phyloP scores from a whole-genome alignment of 2,329 filamentous ascomycete species.

The Epicoccum nigrum region DNA sequence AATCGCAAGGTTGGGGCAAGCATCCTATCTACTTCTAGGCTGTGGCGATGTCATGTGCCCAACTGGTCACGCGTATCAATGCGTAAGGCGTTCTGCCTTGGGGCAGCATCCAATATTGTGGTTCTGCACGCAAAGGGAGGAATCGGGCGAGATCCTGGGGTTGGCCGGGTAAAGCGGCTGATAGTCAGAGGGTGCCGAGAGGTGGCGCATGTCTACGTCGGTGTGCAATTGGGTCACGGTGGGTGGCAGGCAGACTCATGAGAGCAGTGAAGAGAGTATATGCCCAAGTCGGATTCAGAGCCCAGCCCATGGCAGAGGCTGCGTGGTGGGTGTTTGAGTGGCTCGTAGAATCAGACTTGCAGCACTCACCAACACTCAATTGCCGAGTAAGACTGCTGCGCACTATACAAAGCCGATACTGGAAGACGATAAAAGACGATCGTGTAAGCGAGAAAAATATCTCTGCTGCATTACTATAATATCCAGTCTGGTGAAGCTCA shows the following conservation, averaged over 20 bases:
- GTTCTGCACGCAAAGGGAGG: background rate
- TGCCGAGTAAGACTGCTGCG: background rate
- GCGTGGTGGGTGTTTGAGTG: background rate
- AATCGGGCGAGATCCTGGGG: background rate
- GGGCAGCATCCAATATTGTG: slow-evolving; percentile 1
- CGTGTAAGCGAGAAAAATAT: slow-evolving; percentile 1
- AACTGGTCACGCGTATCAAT: background rate
- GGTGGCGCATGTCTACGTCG: slow-evolving; percentile 5
- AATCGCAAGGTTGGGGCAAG: background rate
- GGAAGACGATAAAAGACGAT: background rate
- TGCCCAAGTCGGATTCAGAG: background rate
- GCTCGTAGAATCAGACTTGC: background rate
- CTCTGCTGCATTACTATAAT: slow-evolving; percentile 14
- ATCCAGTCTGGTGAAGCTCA: slow-evolving; percentile 48
- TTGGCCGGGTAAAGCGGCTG: slow-evolving; percentile 6
- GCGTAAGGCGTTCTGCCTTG: slow-evolving; percentile 8
- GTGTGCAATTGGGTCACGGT: background rate
- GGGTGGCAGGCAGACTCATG: background rate
- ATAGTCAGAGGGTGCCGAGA: slow-evolving; percentile 1
- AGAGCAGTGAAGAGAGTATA: background rate
- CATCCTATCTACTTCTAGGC: background rate
- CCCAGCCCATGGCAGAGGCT: background rate
- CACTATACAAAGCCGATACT: slow-evolving; percentile 13
- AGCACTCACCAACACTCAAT: background rate
- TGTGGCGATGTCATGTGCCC: background rate